Conservation (phyloP, 176 grass and related monocot genomes). For the Rhynchospora breviuscula region DNA sequence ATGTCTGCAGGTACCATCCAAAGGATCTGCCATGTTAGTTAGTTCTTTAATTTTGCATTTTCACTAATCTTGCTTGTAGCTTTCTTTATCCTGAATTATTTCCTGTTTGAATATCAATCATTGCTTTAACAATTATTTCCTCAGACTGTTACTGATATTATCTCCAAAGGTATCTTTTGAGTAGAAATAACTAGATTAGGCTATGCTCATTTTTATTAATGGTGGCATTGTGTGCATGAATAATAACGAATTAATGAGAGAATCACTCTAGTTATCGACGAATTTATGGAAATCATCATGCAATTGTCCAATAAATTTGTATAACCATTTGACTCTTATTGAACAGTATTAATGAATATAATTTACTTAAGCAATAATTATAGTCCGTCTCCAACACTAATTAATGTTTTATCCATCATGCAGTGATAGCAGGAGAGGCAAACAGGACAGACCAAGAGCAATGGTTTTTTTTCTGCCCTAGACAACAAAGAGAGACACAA, state of each 20-base stretch:
- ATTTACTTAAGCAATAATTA: not conserved
- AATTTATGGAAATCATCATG: not conserved
- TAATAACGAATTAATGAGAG: not conserved
- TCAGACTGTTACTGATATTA: not conserved
- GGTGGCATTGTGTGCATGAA: not conserved
- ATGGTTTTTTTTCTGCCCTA: constrained; percentile 39
- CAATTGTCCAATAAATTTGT: not conserved
- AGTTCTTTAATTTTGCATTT: not conserved
- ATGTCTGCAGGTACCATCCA: constrained; percentile 57
- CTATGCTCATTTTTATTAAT: not conserved
- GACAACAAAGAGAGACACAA: constrained; percentile 24
- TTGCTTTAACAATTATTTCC: not conserved
- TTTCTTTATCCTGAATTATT: not conserved
- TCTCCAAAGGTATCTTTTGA: not conserved
- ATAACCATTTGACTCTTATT: not conserved
- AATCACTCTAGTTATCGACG: not conserved
- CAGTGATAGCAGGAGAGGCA: constrained; percentile 31
- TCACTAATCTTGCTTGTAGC: not conserved
- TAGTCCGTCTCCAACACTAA: not conserved
- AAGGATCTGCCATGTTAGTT: constrained; percentile 44
- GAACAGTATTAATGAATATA: not conserved
- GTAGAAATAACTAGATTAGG: not conserved
- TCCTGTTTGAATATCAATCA: not conserved
- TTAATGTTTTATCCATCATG: not conserved
- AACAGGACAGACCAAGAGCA: constrained; percentile 27